Base-by-base conservation (phyloP, 192 early-diverging fungal genomes). In the Lobosporangium transversale region DNA sequence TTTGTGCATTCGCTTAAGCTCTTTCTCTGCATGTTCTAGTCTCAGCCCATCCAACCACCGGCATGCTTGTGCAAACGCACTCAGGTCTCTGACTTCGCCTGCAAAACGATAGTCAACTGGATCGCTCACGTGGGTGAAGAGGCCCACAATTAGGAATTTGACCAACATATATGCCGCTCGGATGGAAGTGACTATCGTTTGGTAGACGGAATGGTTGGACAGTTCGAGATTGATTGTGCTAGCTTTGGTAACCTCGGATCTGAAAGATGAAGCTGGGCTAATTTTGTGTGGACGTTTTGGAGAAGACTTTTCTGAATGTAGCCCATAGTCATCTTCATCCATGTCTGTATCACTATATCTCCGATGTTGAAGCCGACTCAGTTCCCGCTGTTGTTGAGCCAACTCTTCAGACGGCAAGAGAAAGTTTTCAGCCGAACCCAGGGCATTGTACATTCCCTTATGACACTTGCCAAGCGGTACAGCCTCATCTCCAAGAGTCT, bases 91-190 rank as follows among this genome's bases (percentile, higher is more conserved):
- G 12, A 80, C 55, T 20, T 86, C 80, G 0, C 84, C 84, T 3
- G 83, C 64, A 44, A 79, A 87, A 9, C 83, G 78, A 45, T 79
- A 67, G 36, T 87, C 85, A 15, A 87, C 80, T 31, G 85, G 85
- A 37, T 87, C 85, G 0, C 62, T n/a, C 11, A 84, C 78, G 42
- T 85, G 81, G 5, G 71, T 67, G 50, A 80, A 80, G 18, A 86
- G 43, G 9, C 79, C 81, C 1, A 62, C 52, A 20, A 78, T 33
- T n/a, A 83, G 15, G 47, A 86, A 86, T 24, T 66, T 58, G 3
- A 80, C 47, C 4, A 86, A 48, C 4, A 79, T 78, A 12, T 64
- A 67, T 14, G 66, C 66, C 1, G 80, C 84, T 20, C 75, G 58
- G 17, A 86, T 53, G 0, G 82, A 79, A 10, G 84, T 81, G 26